phyloP scores from a whole-genome alignment of 805 yeast species.

The Blastobotrys muscicola region DNA sequence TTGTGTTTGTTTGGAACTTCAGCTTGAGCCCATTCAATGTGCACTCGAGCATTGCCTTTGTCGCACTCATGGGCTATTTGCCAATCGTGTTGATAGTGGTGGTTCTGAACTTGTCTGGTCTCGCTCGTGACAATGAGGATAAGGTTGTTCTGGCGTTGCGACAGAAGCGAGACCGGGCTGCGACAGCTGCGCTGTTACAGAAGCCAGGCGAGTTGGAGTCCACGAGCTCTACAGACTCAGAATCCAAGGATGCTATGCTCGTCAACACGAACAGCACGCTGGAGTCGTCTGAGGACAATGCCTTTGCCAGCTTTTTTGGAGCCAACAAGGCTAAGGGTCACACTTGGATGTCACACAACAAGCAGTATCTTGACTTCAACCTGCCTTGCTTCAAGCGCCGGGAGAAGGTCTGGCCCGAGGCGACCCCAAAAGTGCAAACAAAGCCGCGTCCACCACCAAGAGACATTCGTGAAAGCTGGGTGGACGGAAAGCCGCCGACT shows the following conservation, averaged over 20 bases:
- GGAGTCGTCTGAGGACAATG: not conserved
- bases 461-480: slow-evolving; percentile 5
- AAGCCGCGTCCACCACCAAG: slow-evolving; percentile 4
- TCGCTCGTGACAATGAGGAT: slow-evolving; percentile 19
- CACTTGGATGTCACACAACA: slow-evolving; percentile 8
- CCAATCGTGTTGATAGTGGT: slow-evolving; percentile 17
- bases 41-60: slow-evolving; percentile 13
- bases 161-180: slow-evolving; percentile 11
- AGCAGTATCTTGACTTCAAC: not conserved
- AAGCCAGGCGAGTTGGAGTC: not conserved
- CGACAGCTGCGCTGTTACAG: slow-evolving; percentile 1
- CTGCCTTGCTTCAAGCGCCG: too few species aligned
- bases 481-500: not conserved
- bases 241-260: not conserved
- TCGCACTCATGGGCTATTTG: slow-evolving; percentile 19
- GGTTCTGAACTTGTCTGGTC: slow-evolving; percentile 18
- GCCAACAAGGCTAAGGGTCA: slow-evolving; percentile 4
- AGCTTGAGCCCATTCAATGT: slow-evolving; percentile 19
- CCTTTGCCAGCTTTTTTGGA: slow-evolving; percentile 8
- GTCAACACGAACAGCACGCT: not conserved
- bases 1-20: slow-evolving; percentile 12
- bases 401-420: too few species aligned
- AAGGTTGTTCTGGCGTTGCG: slow-evolving; percentile 13
- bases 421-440: not conserved
- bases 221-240: not conserved